phyloP scores from a whole-genome alignment of 108 stramenopile genomes.

The Pseudonitzschia multiseries region DNA sequence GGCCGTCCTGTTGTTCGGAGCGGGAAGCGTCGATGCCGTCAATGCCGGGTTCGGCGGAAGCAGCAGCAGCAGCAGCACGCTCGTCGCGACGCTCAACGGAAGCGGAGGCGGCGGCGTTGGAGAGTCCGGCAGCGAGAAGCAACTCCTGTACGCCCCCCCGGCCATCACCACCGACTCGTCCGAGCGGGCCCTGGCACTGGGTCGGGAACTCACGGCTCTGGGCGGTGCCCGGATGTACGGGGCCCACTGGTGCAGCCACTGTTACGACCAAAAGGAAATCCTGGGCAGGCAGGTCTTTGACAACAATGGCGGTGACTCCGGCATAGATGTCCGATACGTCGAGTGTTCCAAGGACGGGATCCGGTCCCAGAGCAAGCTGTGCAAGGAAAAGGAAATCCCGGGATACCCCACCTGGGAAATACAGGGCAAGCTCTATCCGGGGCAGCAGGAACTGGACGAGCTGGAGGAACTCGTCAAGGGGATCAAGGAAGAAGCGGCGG shows the following conservation, averaged over 20 bases:
- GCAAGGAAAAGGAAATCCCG: constrained; percentile 77
- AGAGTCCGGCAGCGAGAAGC: constrained; percentile 15
- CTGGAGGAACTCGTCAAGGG: constrained; percentile 81
- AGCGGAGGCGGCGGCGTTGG: constrained; percentile 34
- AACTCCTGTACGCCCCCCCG: constrained; percentile 59
- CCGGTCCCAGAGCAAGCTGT: constrained; percentile 61
- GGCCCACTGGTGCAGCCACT: constrained; percentile 96
- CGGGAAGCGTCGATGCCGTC: constrained; percentile 11
- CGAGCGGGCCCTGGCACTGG: constrained; percentile 58
- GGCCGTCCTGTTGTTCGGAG: constrained; percentile 29
- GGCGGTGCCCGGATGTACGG: constrained; percentile 89
- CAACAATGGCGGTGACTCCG: background rate
- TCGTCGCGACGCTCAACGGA: background rate
- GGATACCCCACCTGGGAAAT: constrained; percentile 98
- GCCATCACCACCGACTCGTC: constrained; percentile 72
- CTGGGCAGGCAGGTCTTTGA: constrained; percentile 79
- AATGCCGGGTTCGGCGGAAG: too few relatives aligned
- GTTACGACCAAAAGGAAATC: constrained; percentile 89
- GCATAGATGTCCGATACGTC: constrained; percentile 52
- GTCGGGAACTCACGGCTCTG: constrained; percentile 53
- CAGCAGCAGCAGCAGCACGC: constrained; percentile 6
- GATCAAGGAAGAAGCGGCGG: background rate
- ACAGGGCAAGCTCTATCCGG: constrained; percentile 88
- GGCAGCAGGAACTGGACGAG: constrained; percentile 88
- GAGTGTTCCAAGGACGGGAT: constrained; percentile 87